phyloP scores from a whole-genome alignment of 306 rosid species.

The Elaeagnus macrophylla region DNA sequence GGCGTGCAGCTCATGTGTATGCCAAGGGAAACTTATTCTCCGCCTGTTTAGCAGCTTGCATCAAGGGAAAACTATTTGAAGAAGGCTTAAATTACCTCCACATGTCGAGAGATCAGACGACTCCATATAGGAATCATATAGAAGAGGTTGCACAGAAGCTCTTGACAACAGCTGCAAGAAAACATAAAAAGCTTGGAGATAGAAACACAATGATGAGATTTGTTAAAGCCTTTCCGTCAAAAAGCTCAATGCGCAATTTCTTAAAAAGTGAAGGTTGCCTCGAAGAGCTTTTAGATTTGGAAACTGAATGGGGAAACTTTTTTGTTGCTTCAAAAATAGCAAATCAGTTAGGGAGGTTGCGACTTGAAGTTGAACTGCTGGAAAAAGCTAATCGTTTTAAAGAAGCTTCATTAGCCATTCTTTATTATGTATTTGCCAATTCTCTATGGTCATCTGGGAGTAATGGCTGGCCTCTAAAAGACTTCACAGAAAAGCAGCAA shows the following conservation, averaged over 20 bases:
- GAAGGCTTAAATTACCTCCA: slow-evolving; percentile 29
- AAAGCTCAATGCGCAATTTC: slow-evolving; percentile 43
- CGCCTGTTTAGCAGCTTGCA: slow-evolving; percentile 30
- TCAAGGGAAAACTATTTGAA: slow-evolving; percentile 32
- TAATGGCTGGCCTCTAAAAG: slow-evolving; percentile 61
- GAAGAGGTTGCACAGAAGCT: slow-evolving; percentile 28
- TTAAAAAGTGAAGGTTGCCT: slow-evolving; percentile 35
- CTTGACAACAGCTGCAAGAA: slow-evolving; percentile 39
- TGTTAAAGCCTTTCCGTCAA: slow-evolving; percentile 53
- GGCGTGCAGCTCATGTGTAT: slow-evolving; percentile 32
- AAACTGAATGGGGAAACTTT: slow-evolving; percentile 61
- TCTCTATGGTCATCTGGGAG: slow-evolving; percentile 67
- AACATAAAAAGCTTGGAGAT: slow-evolving; percentile 36
- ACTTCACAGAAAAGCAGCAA: slow-evolving; percentile 30
- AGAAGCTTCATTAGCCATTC: slow-evolving; percentile 36
- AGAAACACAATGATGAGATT: slow-evolving; percentile 53
- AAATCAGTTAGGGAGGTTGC: slow-evolving; percentile 40
- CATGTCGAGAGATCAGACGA: slow-evolving; percentile 32
- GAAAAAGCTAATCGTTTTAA: slow-evolving; percentile 41
- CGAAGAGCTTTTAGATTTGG: slow-evolving; percentile 51
- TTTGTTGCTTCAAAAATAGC: slow-evolving; percentile 49
- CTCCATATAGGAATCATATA: slow-evolving; percentile 10
- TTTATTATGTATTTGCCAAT: slow-evolving; percentile 35
- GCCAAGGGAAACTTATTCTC: slow-evolving; percentile 35
- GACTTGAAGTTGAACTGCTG: slow-evolving; percentile 34